Conservation (phyloP, 148 eudicot genomes). For the Silene conica region DNA sequence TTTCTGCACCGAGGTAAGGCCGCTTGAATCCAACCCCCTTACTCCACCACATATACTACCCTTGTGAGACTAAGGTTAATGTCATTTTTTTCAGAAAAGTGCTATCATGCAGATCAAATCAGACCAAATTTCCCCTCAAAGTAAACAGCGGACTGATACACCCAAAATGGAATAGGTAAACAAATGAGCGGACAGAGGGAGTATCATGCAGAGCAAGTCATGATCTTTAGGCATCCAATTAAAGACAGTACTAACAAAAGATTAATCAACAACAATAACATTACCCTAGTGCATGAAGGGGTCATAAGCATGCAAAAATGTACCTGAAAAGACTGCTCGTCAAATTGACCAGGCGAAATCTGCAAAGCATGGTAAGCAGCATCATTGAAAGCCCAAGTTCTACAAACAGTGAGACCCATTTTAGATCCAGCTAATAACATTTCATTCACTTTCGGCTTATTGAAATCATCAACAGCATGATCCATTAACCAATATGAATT, state of each 20-base stretch:
- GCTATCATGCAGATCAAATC: no score
- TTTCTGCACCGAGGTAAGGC: neutral
- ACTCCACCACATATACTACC: neutral
- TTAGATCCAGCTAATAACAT: constrained; percentile 78
- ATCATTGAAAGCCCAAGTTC: constrained; percentile 98
- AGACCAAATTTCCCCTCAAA: no score
- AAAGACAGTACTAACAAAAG: no score
- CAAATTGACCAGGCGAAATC: constrained; percentile 75
- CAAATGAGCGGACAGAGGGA: no score
- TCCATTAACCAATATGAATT: constrained; percentile 98
- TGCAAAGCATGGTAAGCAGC: constrained; percentile 89
- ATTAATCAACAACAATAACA: neutral
- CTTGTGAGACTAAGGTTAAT: neutral
- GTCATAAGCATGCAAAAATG: neutral
- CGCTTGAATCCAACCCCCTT: neutral
- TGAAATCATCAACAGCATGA: constrained; percentile 57
- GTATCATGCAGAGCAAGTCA: neutral
- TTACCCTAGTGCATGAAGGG: no score
- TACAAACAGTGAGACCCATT: constrained; percentile 93
- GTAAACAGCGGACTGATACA: no score
- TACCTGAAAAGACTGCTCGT: constrained; percentile 78
- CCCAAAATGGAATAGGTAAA: no score
- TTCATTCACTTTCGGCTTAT: constrained; percentile 47
- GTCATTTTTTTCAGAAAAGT: neutral
- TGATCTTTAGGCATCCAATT: neutral